phyloP scores from a whole-genome alignment of 345 rosid genomes.

The Lepidium africanum region DNA sequence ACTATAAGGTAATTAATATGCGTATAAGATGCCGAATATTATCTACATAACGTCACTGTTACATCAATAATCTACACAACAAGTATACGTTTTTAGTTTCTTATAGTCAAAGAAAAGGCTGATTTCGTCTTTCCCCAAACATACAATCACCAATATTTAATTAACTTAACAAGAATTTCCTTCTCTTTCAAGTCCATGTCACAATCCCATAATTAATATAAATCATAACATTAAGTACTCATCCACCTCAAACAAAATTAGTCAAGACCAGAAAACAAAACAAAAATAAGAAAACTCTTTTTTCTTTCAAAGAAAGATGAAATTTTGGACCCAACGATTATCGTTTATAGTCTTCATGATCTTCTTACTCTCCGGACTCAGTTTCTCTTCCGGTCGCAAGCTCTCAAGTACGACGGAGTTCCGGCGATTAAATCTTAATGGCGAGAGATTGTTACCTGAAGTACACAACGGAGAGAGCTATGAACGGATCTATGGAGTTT shows the following conservation, averaged over 20 bases:
- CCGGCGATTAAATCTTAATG: not conserved
- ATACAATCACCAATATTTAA: not conserved
- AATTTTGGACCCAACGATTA: conserved; percentile 2
- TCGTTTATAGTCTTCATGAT: conserved; percentile 1
- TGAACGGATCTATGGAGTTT: conserved; percentile 15
- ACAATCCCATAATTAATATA: conserved; percentile 7
- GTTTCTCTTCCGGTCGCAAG: conserved; percentile 4
- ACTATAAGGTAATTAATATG: not conserved
- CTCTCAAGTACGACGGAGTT: conserved; percentile 4
- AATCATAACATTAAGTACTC: conserved; percentile 1
- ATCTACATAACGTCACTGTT: not conserved
- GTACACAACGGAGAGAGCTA: not conserved
- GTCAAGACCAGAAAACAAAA: not conserved
- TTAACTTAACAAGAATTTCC: not conserved
- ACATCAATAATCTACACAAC: not conserved
- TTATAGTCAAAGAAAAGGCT: conserved; percentile 18
- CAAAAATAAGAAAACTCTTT: not conserved
- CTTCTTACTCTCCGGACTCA: not conserved
- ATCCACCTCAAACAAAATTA: not conserved
- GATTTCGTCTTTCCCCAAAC: not conserved
- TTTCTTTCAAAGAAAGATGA: conserved; percentile 1
- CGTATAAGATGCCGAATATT: not conserved
- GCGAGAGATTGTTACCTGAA: not conserved
- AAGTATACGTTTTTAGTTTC: not conserved
- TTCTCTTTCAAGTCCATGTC: conserved; percentile 13